These are phyloP conservation scores for Paspalum vaginatum DNA, from an alignment of 176 grass and related monocot genomes.

Conservation along the genomic window DNA sequence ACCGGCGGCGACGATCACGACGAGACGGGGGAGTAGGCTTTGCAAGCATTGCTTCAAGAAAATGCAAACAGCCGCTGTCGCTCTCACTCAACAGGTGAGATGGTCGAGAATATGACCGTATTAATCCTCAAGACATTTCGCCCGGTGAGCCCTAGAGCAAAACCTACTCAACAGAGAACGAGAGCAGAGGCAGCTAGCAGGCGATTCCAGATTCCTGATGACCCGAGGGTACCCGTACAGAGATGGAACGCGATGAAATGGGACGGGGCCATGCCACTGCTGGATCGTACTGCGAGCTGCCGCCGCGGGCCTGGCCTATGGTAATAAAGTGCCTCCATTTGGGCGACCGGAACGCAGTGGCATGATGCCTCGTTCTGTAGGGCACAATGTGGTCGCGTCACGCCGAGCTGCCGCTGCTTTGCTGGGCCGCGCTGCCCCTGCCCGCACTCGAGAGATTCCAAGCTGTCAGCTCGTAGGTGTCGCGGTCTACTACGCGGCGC, in stretches of 20 bases:
- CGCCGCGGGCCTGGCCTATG: too few species aligned
- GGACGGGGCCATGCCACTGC: neutral
- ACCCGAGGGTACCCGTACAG: too few species aligned
- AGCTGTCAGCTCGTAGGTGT: constrained; percentile 33
- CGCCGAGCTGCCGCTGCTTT: constrained; percentile 58
- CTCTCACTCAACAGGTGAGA: neutral
- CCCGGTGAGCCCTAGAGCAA: neutral
- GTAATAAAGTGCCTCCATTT: constrained; percentile 35
- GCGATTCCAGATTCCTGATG: neutral
- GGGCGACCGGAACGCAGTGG: constrained; percentile 30
- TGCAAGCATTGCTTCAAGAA: neutral
- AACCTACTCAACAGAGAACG: neutral
- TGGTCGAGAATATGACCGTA: too few species aligned
- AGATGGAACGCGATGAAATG: too few species aligned
- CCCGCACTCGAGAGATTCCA: constrained; percentile 50
- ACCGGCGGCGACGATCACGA: neutral
- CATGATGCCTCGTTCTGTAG: constrained; percentile 19
- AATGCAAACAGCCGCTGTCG: neutral
- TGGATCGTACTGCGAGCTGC: too few species aligned
- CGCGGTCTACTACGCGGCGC: constrained; percentile 23
- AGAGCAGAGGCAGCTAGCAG: too few species aligned
- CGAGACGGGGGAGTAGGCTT: neutral
- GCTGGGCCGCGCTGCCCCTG: constrained; percentile 39
- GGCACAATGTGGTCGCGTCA: constrained; percentile 52
- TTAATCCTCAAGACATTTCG: too few species aligned